Evolutionary conservation across 2,329 filamentous ascomycete genomes (phyloP), one percentile per base, ranked within the genome.

Genomic region (Cercospora nicotianae): DNA sequence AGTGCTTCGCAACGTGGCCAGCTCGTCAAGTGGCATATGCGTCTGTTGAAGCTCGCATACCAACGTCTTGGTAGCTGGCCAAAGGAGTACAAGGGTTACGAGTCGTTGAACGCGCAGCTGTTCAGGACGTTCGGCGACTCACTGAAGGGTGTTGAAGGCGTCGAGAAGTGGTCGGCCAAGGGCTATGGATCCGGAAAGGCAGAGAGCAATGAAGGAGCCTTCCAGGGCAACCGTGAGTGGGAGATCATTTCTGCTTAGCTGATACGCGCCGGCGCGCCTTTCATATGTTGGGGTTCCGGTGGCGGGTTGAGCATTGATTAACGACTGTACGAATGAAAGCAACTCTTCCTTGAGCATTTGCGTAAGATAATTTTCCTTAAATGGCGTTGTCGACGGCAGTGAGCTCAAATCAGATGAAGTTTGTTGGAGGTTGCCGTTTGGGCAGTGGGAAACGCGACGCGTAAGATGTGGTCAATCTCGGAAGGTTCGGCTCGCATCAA

Each of bases 101-200:
- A 84, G 73, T 77, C 77, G 4, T 74, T 86, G 63, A 83, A 82
- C 60, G 80, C 79, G 0, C 78, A 83, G 59, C 61, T 85, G 6
- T 83, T 83, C 74, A 71, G 76, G 5, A 74, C 76, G 18, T 85
- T 81, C 69, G 75, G 75, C 3, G 65, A 71, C 4, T 77, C 80
- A 30, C 75, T 84, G 73, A 79, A 81, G 71, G 79, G 78, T 0
- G 74, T 80, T 0, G 79, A 82, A 66, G 82, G 81, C 1, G 80
- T 83, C 0, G 83, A 84, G 76, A 83, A 82, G 76, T 84, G 83
- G 83, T 75, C 79, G 63, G 74, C 81, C 12, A 82, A 83, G 74
- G 76, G 72, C 0, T 84, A 81, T 71, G 83, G 83, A 0, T 64
- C 67, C 7, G 83, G 83, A 3, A 83, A 83, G 76, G 83, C 83